Conservation (phyloP, 2,329 filamentous ascomycete species). For the Ceratocystis ficicola region DNA sequence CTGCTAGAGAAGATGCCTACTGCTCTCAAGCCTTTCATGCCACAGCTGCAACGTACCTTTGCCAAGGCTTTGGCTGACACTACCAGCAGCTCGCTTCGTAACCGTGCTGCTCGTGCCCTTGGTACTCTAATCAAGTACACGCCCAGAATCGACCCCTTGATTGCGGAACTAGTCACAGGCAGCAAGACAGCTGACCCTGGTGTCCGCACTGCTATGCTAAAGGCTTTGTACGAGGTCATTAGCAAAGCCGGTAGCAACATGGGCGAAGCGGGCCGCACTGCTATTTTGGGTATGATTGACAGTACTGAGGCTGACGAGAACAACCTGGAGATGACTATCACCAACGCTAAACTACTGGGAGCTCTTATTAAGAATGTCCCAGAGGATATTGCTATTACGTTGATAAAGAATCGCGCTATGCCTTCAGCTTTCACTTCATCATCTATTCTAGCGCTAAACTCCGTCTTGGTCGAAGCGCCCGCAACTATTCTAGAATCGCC, state of each 20-base stretch:
- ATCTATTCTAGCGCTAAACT: constrained; percentile 77
- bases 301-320: constrained; percentile 58
- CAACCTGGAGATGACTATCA: constrained; percentile 70
- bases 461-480: constrained; percentile 71
- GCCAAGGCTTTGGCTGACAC: constrained; percentile 90
- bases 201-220: constrained; percentile 91
- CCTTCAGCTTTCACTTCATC: constrained; percentile 62
- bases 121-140: constrained; percentile 94
- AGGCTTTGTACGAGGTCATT: constrained; percentile 89
- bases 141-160: constrained; percentile 86
- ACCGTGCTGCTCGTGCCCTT: constrained; percentile 80
- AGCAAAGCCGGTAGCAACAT: constrained; percentile 91
- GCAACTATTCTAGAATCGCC: constrained; percentile 51
- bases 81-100: constrained; percentile 75
- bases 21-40: constrained; percentile 91
- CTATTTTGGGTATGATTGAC: constrained; percentile 84
- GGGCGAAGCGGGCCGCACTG: constrained; percentile 75
- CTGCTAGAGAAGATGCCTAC: constrained; percentile 91
- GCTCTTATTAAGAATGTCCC: constrained; percentile 81
- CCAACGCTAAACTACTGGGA: constrained; percentile 79
- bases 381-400: constrained; percentile 48
- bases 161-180: constrained; percentile 84
- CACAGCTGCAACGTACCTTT: constrained; percentile 92
- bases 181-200: constrained; percentile 77
- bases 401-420: constrained; percentile 63